Conservation (phyloP, 257 asterid species). For the Salvia rosmarinus region DNA sequence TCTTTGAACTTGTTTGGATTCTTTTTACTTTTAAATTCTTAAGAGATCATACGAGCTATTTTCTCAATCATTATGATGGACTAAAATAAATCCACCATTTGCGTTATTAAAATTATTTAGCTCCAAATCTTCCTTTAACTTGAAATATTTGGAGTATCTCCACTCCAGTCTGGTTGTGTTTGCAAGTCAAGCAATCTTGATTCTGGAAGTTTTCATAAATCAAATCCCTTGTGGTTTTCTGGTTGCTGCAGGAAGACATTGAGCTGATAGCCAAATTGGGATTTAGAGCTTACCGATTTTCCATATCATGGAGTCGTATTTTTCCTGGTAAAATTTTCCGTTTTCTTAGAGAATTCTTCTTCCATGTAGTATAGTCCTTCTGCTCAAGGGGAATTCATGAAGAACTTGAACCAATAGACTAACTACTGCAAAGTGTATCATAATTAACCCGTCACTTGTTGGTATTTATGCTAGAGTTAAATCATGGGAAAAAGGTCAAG, state of each 20-base stretch:
- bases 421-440: no score
- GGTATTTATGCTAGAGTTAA: slow-evolving; percentile 19
- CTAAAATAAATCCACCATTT: background rate
- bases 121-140: background rate
- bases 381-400: background rate
- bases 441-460: background rate
- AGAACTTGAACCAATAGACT: background rate
- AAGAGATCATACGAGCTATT: background rate
- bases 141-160: background rate
- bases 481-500: background rate
- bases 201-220: slow-evolving; percentile 14
- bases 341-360: background rate
- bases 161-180: slow-evolving; percentile 25
- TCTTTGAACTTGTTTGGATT: background rate
- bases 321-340: slow-evolving; percentile 47
- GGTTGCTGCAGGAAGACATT: slow-evolving; percentile 54
- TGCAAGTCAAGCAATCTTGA: slow-evolving; percentile 16
- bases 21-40: background rate
- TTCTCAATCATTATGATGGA: background rate
- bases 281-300: slow-evolving; percentile 56
- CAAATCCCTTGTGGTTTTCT: slow-evolving; percentile 4
- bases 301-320: slow-evolving; percentile 62
- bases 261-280: slow-evolving; percentile 59
- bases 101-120: background rate
- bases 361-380: background rate